Conservation (phyloP, 331 rosid species). For the Spiraea crenata region DNA sequence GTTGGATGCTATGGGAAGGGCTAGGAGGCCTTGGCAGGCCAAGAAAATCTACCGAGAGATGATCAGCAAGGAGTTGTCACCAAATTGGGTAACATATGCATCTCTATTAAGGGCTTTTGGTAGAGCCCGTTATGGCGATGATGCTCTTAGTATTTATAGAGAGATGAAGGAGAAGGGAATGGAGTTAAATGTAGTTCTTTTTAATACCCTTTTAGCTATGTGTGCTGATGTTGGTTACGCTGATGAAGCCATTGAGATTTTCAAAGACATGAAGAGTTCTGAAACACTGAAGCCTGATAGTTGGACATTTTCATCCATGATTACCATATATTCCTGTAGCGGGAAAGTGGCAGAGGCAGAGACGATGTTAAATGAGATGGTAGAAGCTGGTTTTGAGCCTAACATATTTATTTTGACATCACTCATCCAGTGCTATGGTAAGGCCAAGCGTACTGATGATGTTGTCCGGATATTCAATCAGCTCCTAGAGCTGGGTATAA, state of each 20-base stretch:
- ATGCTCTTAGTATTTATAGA: conserved; percentile 58
- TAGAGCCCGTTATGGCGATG: conserved; percentile 56
- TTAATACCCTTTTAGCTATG: conserved; percentile 61
- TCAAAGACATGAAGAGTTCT: conserved; percentile 63
- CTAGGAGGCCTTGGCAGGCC: conserved; percentile 64
- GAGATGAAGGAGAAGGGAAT: conserved; percentile 78
- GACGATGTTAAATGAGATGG: conserved; percentile 66
- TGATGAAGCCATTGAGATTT: conserved; percentile 68
- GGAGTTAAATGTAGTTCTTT: conserved; percentile 51
- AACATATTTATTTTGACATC: conserved; percentile 71
- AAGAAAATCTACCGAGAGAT: conserved; percentile 68
- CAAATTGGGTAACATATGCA: conserved; percentile 58
- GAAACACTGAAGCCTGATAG: conserved; percentile 53
- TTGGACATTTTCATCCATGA: conserved; percentile 72
- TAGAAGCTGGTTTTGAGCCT: conserved; percentile 66
- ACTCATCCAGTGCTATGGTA: conserved; percentile 75
- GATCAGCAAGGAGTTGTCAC: conserved; percentile 52
- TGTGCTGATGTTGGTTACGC: conserved; percentile 70
- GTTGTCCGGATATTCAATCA: conserved; percentile 68
- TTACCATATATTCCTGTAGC: conserved; percentile 64
- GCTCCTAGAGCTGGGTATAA: conserved; percentile 56
- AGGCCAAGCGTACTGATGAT: conserved; percentile 65
- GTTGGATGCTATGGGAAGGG: conserved; percentile 79
- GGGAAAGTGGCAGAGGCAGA: conserved; percentile 68
- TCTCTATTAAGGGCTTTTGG: conserved; percentile 66